Conservation (phyloP, 2,329 filamentous ascomycete genomes). For the Sarocladium kiliense region DNA sequence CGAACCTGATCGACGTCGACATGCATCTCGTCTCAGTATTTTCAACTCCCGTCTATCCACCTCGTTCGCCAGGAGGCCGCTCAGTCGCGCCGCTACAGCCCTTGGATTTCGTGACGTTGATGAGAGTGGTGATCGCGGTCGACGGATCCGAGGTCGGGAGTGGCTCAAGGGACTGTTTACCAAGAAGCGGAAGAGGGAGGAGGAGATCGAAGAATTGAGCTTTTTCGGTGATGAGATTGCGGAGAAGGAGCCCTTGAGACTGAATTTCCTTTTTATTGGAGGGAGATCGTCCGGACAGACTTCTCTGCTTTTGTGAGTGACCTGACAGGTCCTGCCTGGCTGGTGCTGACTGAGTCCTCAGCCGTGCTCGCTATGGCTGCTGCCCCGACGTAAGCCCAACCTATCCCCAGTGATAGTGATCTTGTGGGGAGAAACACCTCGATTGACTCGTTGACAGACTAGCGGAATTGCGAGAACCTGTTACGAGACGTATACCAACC, state of each 20-base stretch:
- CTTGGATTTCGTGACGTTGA: slow-evolving; percentile 10
- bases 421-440: no score
- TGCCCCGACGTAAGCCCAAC: slow-evolving; percentile 34
- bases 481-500: slow-evolving; percentile 29
- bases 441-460: slow-evolving; percentile 18
- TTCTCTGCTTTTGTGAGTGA: slow-evolving; percentile 31
- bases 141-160: slow-evolving; percentile 21
- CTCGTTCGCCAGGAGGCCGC: neutral
- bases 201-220: neutral
- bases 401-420: neutral
- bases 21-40: slow-evolving; percentile 22
- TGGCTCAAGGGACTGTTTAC: slow-evolving; percentile 20
- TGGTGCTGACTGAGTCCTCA: slow-evolving; percentile 11
- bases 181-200: slow-evolving; percentile 20
- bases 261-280: slow-evolving; percentile 33
- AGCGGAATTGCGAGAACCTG: slow-evolving; percentile 25
- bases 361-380: slow-evolving; percentile 30
- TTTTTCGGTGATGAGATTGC: neutral
- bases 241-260: slow-evolving; percentile 17
- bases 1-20: slow-evolving; percentile 10
- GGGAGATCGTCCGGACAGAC: slow-evolving; percentile 27
- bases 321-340: no score
- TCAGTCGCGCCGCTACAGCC: slow-evolving; percentile 14
- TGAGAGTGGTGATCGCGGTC: neutral
- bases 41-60: slow-evolving; percentile 8